A percentile compares a stretch with the other conserved stretches of the same genome.
Evolutionary conservation across 441 rosid species (phyloP).

Genomic region (Mallotus repandus): DNA sequence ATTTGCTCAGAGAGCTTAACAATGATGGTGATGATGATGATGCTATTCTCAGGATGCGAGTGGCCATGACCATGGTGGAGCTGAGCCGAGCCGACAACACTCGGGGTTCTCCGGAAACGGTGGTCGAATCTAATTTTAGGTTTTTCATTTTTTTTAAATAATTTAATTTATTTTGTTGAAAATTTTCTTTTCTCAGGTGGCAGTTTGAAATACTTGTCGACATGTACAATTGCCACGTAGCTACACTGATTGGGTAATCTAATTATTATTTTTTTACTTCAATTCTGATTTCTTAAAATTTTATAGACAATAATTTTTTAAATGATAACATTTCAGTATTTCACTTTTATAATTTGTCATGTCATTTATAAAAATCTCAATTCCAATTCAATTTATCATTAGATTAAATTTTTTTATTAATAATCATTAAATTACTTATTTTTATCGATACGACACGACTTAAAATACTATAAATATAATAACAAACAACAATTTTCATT

Average conservation of each 20-base stretch:
- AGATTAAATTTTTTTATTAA: no score
- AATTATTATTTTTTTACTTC: background rate
- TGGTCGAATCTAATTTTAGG: background rate
- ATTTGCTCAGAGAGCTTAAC: background rate
- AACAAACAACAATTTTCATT: no score
- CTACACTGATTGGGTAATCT: background rate
- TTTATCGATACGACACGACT: no score
- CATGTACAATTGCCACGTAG: background rate
- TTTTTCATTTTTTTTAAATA: background rate
- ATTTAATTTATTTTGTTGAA: background rate
- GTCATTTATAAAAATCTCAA: no score
- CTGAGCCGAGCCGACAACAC: conserved; percentile 20
- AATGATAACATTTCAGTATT: no score
- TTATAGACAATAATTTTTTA: no score
- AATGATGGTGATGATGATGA: conserved; percentile 17
- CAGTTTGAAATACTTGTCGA: background rate
- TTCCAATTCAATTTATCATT: no score
- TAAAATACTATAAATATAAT: no score
- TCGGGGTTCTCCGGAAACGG: background rate
- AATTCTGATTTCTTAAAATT: no score
- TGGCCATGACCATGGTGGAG: conserved; percentile 37
- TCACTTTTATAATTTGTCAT: no score
- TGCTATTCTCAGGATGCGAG: conserved; percentile 35
- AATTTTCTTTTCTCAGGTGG: conserved; percentile 6
- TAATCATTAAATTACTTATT: no score